Conservation (phyloP, 495 filamentous ascomycete species). For the Pseudoneurospora amorphoporcata region DNA sequence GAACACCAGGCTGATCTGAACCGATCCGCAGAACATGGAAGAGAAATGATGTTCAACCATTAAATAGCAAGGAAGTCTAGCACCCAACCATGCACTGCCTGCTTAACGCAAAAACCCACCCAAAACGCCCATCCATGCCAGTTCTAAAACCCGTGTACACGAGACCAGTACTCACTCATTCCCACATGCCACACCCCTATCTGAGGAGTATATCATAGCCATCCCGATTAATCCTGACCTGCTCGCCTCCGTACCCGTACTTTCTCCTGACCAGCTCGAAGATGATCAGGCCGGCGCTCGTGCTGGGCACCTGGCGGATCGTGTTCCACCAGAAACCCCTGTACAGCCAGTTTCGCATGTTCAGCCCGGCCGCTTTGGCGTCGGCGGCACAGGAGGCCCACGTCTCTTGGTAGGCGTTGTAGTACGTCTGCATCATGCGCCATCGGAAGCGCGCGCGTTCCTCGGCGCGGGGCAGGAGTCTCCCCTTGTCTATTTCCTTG, state of each 20-base stretch:
- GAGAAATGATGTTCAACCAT: too few relatives aligned
- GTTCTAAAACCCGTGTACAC: background rate
- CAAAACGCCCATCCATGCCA: background rate
- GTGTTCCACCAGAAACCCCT: conserved; percentile 64
- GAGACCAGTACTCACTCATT: background rate
- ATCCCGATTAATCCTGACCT: conserved; percentile 45
- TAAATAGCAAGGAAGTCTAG: background rate
- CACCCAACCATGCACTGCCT: background rate
- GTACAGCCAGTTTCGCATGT: conserved; percentile 65
- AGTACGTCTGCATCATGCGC: conserved; percentile 57
- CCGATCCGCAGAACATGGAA: background rate
- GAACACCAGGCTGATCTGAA: background rate
- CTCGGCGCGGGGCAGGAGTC: conserved; percentile 11
- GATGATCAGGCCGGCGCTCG: conserved; percentile 78
- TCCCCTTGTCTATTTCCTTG: conserved; percentile 17
- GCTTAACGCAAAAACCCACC: background rate
- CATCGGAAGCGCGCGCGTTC: conserved; percentile 13
- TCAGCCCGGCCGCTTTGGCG: conserved; percentile 48
- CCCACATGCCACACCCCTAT: conserved; percentile 9
- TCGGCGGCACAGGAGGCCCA: conserved; percentile 56
- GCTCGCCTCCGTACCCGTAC: conserved; percentile 59
- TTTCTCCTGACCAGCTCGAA: conserved; percentile 80
- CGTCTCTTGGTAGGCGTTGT: conserved; percentile 66
- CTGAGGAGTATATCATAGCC: conserved; percentile 65
- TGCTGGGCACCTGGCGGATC: conserved; percentile 75